phyloP scores from a whole-genome alignment of 495 filamentous ascomycete genomes.

The Neurospora tetraspora region DNA sequence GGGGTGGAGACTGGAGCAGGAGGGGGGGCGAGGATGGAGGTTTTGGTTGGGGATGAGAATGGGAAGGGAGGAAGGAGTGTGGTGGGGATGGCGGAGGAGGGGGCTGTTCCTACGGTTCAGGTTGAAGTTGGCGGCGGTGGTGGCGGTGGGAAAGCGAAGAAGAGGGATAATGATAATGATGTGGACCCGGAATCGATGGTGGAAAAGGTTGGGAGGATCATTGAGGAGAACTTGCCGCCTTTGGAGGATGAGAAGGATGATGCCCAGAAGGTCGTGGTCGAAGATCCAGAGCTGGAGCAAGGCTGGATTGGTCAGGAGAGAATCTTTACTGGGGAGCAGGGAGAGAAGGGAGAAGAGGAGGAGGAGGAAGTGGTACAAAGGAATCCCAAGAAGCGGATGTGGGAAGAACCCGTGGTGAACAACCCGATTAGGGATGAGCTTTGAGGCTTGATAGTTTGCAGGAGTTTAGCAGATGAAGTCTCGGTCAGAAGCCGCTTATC shows the following conservation, averaged over 20 bases:
- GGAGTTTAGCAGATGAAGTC: neutral
- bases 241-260: constrained; percentile 9
- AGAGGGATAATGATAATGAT: constrained; percentile 1
- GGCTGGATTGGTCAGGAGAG: neutral
- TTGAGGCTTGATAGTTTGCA: constrained; percentile 18
- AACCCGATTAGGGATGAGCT: constrained; percentile 44
- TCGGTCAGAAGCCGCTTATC: neutral
- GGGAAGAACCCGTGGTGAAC: constrained; percentile 48
- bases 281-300: constrained; percentile 9
- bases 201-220: constrained; percentile 40
- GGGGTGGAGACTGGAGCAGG: constrained; percentile 14
- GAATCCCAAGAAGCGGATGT: constrained; percentile 68
- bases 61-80: constrained; percentile 13
- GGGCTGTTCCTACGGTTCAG: constrained; percentile 35
- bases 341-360: neutral
- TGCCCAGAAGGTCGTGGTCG: constrained; percentile 17
- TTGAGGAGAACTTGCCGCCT: constrained; percentile 28
- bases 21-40: constrained; percentile 21
- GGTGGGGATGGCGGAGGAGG: constrained; percentile 37
- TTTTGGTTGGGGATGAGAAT: constrained; percentile 8
- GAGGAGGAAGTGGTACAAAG: constrained; percentile 32
- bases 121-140: constrained; percentile 8
- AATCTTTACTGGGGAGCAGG: neutral
- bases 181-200: constrained; percentile 26
- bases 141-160: neutral